Percentiles rank a stretch among this genome's conserved stretches.
Conservation (phyloP, 768 basidiomycete genomes). For the Inosperma sp. region DNA sequence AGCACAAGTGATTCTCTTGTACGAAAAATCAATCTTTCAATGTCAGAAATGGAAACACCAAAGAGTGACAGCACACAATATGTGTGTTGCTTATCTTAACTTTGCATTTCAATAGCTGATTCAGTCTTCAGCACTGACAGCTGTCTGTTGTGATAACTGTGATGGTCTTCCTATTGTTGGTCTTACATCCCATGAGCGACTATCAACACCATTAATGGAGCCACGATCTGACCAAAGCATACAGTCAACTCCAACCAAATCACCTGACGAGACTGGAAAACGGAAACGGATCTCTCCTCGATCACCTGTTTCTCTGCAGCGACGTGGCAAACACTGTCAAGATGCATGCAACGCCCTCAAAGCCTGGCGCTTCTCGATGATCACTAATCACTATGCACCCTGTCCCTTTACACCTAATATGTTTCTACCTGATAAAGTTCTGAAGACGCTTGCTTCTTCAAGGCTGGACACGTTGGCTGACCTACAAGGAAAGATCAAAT, state of each 20-base stretch:
- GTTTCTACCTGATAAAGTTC: constrained; percentile 24
- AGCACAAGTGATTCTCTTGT: constrained; percentile 26
- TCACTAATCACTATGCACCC: neutral
- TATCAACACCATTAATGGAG: neutral
- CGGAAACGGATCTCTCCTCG: constrained; percentile 10
- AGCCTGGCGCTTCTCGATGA: constrained; percentile 14
- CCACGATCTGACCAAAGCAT: neutral
- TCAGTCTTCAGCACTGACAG: constrained; percentile 14
- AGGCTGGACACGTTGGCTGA: neutral
- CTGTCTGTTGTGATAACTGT: constrained; percentile 22
- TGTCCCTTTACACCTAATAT: constrained; percentile 11
- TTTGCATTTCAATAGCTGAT: neutral
- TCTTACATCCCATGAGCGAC: too few species aligned
- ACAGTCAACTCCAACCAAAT: constrained; percentile 13
- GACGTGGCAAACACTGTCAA: constrained; percentile 16
- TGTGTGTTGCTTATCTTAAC: neutral
- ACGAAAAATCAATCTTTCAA: constrained; percentile 27
- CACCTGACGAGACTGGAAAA: constrained; percentile 22
- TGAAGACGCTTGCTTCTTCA: constrained; percentile 21
- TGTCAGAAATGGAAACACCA: neutral
- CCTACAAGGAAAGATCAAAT: neutral
- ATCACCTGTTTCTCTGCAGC: constrained; percentile 5
- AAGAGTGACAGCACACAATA: neutral
- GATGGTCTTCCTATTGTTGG: neutral
- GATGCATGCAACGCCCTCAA: constrained; percentile 10